A percentile compares a stretch with the other conserved stretches of the same genome.
Conservation (phyloP, 805 yeast species). For the Candida vaughaniae region DNA sequence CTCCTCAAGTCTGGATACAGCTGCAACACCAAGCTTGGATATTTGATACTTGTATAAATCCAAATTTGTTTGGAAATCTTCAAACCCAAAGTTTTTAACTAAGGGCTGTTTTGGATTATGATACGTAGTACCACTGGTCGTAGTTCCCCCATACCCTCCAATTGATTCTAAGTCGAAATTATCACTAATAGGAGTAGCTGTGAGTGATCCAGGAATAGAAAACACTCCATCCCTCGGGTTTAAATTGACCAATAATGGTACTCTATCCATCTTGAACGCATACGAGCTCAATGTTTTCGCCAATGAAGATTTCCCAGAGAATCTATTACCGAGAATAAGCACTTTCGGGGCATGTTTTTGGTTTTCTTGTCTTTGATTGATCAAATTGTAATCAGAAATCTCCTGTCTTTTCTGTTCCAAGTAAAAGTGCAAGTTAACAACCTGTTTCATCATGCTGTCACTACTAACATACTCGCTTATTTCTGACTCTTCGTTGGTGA, state of each 20-base stretch:
- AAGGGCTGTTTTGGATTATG: conserved; percentile 87
- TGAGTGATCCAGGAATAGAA: conserved; percentile 76
- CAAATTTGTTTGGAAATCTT: conserved; percentile 54
- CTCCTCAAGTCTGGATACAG: conserved; percentile 47
- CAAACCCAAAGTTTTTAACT: conserved; percentile 79
- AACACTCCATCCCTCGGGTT: conserved; percentile 74
- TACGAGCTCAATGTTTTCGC: conserved; percentile 70
- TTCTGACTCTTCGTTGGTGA: conserved; percentile 33
- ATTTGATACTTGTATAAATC: conserved; percentile 52
- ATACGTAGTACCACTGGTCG: conserved; percentile 64
- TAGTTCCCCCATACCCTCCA: conserved; percentile 72
- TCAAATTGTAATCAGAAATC: conserved; percentile 20
- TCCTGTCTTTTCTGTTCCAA: conserved; percentile 54
- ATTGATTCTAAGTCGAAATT: conserved; percentile 68
- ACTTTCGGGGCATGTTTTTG: conserved; percentile 51
- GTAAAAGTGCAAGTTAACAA: conserved; percentile 71
- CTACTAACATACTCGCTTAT: conserved; percentile 64
- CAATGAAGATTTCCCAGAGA: conserved; percentile 78
- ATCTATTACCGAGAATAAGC: conserved; percentile 68
- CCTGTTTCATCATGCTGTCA: conserved; percentile 65
- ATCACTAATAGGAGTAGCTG: conserved; percentile 84
- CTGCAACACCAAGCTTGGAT: conserved; percentile 50
- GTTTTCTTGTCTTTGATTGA: conserved; percentile 11
- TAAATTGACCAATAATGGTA: conserved; percentile 74
- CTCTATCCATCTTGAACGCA: conserved; percentile 65